A percentile compares a stretch with the other conserved stretches of the same genome.
Evolutionary conservation across 75 land plant genomes (phyloP).

Genomic region (Pinus albicaulis): DNA sequence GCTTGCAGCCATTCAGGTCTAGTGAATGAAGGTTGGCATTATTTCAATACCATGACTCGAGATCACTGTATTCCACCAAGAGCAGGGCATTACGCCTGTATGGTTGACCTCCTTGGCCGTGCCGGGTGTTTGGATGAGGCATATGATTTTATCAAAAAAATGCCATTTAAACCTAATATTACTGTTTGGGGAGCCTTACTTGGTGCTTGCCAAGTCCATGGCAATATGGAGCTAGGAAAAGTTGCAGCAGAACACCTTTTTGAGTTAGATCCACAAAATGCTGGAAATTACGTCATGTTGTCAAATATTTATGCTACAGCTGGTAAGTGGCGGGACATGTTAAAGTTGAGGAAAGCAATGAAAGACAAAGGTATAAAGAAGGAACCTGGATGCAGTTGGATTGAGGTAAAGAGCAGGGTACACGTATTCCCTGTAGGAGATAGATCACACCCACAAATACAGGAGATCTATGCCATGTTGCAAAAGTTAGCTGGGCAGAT

Average conservation of each 20-base stretch:
- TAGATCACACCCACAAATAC: constrained; percentile 11
- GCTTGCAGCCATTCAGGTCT: constrained; percentile 31
- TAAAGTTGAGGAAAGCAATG: constrained; percentile 11
- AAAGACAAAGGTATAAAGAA: constrained; percentile 4
- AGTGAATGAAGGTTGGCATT: constrained; percentile 18
- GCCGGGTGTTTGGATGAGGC: constrained; percentile 14
- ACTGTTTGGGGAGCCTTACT: constrained; percentile 20
- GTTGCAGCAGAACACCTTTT: constrained; percentile 4
- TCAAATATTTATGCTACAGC: constrained; percentile 15
- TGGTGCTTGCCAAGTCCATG: constrained; percentile 13
- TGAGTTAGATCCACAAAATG: constrained; percentile 17
- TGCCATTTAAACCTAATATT: constrained; percentile 16
- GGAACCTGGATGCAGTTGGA: constrained; percentile 24
- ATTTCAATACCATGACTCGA: constrained; percentile 13
- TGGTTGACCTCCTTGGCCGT: constrained; percentile 24
- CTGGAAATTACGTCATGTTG: constrained; percentile 11
- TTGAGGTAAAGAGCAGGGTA: constrained; percentile 21
- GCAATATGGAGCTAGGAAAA: constrained; percentile 11
- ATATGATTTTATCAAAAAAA: constrained; percentile 18
- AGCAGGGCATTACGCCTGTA: constrained; percentile 22
- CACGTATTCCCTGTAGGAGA: constrained; percentile 14
- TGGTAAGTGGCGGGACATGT: constrained; percentile 12
- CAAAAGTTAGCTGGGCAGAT: background rate
- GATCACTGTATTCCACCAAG: constrained; percentile 10
- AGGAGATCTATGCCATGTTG: constrained; percentile 15